Percentiles rank a stretch among this genome's conserved stretches.
Evolutionary conservation across 1,139 yeast species (phyloP).

Genomic region (Kluyveromyces sp.): DNA sequence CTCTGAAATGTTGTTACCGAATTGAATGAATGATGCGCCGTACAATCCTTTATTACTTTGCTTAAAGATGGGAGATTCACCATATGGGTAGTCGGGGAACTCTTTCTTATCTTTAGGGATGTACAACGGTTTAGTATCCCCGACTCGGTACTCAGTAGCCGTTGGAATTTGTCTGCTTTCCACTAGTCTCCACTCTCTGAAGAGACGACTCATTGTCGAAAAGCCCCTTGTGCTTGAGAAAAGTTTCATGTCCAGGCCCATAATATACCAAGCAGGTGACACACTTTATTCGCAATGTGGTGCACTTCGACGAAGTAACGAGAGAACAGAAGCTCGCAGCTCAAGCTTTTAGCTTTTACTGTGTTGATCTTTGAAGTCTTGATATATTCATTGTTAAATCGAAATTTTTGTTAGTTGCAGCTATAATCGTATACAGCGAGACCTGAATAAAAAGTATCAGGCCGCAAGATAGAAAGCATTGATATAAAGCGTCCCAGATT

Average conservation of each 20-base stretch:
- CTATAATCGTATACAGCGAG: conserved; percentile 2
- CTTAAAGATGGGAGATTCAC: conserved; percentile 69
- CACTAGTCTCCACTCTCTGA: conserved; percentile 36
- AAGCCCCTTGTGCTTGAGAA: conserved; percentile 15
- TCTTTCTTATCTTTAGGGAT: conserved; percentile 44
- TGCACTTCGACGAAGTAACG: neutral
- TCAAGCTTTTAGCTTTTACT: neutral
- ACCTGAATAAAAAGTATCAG: neutral
- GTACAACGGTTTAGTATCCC: conserved; percentile 40
- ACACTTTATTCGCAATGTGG: neutral
- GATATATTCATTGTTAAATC: neutral
- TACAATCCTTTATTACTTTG: conserved; percentile 81
- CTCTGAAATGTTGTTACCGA: conserved; percentile 76
- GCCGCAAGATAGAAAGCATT: no score
- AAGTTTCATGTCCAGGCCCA: conserved; percentile 3
- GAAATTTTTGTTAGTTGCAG: neutral
- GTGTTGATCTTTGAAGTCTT: neutral
- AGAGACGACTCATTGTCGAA: conserved; percentile 11
- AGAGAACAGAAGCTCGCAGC: neutral
- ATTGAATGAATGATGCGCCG: conserved; percentile 79
- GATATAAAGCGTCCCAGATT: no score
- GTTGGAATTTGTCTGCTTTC: conserved; percentile 36
- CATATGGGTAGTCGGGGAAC: conserved; percentile 78
- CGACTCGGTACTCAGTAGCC: conserved; percentile 36
- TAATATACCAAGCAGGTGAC: neutral